These are phyloP conservation scores for Trametes pubescens DNA, from an alignment of 1,284 basidiomycete species.

Conservation along the genomic window DNA sequence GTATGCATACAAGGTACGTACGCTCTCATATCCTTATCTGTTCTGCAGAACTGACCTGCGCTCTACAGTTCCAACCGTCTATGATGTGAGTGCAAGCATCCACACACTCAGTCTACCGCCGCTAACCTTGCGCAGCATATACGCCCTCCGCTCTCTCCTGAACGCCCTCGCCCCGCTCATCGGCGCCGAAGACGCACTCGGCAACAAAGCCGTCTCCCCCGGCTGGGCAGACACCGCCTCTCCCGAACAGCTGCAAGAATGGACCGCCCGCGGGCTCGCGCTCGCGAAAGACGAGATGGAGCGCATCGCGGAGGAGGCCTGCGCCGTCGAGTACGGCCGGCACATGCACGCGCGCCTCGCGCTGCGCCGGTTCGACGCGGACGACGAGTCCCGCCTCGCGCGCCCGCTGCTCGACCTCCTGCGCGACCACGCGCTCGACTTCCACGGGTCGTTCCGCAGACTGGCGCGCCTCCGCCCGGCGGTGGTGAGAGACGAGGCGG, in stretches of 20 bases:
- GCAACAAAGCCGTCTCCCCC: slow-evolving; percentile 57
- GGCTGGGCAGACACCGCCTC: slow-evolving; percentile 72
- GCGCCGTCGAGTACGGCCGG: slow-evolving; percentile 65
- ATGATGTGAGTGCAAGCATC: slow-evolving; percentile 59
- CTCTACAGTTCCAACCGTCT: slow-evolving; percentile 44
- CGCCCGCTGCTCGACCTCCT: slow-evolving; percentile 76
- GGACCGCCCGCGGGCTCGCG: slow-evolving; percentile 65
- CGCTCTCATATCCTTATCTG: slow-evolving; percentile 21
- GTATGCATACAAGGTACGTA: slow-evolving; percentile 82
- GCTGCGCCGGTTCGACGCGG: slow-evolving; percentile 58
- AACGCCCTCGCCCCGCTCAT: slow-evolving; percentile 82
- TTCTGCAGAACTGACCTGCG: slow-evolving; percentile 12
- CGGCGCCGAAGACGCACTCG: slow-evolving; percentile 73
- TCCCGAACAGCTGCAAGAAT: slow-evolving; percentile 64
- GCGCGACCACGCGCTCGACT: slow-evolving; percentile 78
- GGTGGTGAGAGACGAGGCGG: slow-evolving; percentile 40
- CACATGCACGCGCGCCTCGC: slow-evolving; percentile 85
- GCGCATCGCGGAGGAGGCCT: slow-evolving; percentile 60
- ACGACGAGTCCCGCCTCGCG: slow-evolving; percentile 69
- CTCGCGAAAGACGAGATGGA: slow-evolving; percentile 67
- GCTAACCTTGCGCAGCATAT: slow-evolving; percentile 57
- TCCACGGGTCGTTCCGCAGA: slow-evolving; percentile 81
- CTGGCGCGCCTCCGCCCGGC: slow-evolving; percentile 72
- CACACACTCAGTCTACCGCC: slow-evolving; percentile 45
- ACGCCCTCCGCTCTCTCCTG: slow-evolving; percentile 80